Percentiles rank a stretch among this genome's conserved stretches.
These are phyloP conservation scores for Prunus armeniaca DNA, from an alignment of 306 rosid genomes.

Conservation along the genomic window DNA sequence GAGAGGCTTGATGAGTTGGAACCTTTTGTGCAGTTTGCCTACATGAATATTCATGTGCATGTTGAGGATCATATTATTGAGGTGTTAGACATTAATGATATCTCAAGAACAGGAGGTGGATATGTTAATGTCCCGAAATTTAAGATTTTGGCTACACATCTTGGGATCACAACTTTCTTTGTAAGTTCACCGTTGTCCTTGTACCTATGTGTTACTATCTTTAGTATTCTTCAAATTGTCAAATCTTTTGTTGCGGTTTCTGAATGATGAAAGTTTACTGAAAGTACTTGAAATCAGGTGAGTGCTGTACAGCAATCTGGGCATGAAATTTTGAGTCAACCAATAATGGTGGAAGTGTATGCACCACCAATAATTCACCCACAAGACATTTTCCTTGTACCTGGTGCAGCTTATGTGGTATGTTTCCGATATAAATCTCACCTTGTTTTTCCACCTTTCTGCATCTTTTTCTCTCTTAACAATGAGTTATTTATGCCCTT, in stretches of 20 bases:
- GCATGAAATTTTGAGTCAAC: constrained; percentile 57
- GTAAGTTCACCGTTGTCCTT: constrained; percentile 45
- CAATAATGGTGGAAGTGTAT: constrained; percentile 84
- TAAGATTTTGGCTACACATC: constrained; percentile 57
- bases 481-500: neutral
- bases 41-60: constrained; percentile 79
- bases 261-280: constrained; percentile 22
- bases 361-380: constrained; percentile 77
- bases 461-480: constrained; percentile 4
- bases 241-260: constrained; percentile 21
- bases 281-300: constrained; percentile 59
- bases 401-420: constrained; percentile 88
- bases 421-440: constrained; percentile 19
- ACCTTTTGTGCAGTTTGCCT: constrained; percentile 59
- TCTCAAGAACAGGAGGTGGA: constrained; percentile 39
- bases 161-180: constrained; percentile 80
- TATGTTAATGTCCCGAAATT: constrained; percentile 49
- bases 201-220: constrained; percentile 5
- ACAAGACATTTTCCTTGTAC: constrained; percentile 63
- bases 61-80: constrained; percentile 77
- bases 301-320: constrained; percentile 66
- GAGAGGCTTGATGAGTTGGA: constrained; percentile 28
- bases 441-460: neutral
- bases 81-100: constrained; percentile 45
- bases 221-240: constrained; percentile 13